A percentile compares a stretch with the other conserved stretches of the same genome.
These are phyloP conservation scores for Cryphonectria naterciae DNA, from an alignment of 2,329 filamentous ascomycete species.

Conservation along the genomic window DNA sequence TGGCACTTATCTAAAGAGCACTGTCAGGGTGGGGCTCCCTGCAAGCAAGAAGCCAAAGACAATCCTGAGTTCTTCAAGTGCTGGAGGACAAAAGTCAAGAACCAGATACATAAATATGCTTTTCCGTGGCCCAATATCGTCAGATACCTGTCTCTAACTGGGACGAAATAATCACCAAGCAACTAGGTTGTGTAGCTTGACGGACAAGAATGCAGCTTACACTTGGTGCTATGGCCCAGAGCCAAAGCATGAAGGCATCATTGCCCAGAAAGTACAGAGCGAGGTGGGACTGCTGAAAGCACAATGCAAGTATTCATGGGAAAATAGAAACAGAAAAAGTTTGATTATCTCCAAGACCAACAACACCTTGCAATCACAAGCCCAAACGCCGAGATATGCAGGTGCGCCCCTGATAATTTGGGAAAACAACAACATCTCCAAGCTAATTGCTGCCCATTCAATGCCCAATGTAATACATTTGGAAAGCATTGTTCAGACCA, in stretches of 20 bases:
- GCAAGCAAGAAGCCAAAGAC: background rate
- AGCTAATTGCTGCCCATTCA: background rate
- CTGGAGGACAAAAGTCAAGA: background rate
- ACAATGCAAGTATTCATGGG: background rate
- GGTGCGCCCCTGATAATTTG: too few relatives aligned
- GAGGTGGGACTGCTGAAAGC: background rate
- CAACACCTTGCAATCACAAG: conserved; percentile 1
- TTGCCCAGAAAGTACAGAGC: background rate
- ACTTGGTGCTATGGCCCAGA: too few relatives aligned
- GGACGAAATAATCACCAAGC: background rate
- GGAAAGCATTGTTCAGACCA: background rate
- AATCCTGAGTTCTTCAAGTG: too few relatives aligned
- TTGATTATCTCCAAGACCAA: background rate
- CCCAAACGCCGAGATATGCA: conserved; percentile 1
- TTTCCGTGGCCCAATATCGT: background rate
- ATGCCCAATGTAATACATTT: background rate
- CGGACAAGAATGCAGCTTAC: too few relatives aligned
- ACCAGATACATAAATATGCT: background rate
- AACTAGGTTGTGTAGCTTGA: background rate
- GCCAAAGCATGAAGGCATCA: background rate
- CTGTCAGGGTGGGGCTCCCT: background rate
- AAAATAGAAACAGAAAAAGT: background rate
- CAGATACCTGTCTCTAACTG: background rate
- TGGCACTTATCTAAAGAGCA: background rate
- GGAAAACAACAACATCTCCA: background rate